These are phyloP conservation scores for Lodderomyces pseudojiufengensis DNA, from an alignment of 1,139 yeast genomes.

Conservation along the genomic window DNA sequence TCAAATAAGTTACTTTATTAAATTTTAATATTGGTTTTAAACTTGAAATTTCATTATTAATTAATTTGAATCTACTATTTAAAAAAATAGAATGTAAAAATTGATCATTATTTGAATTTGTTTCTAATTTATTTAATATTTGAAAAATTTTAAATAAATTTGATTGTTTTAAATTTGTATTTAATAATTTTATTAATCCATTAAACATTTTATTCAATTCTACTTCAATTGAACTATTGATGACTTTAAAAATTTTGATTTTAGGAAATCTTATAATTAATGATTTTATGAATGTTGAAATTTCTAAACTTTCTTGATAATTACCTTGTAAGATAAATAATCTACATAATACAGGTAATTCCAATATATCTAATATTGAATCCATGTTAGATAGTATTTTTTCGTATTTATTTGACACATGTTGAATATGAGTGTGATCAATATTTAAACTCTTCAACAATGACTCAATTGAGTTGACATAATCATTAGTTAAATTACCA, in stretches of 20 bases:
- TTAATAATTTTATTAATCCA: conserved; percentile 41
- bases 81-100: conserved; percentile 36
- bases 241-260: conserved; percentile 76
- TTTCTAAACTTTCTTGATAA: conserved; percentile 84
- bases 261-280: conserved; percentile 66
- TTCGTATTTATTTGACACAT: no score
- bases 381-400: conserved; percentile 64
- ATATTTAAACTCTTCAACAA: conserved; percentile 21
- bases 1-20: conserved; percentile 68
- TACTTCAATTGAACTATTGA: no score
- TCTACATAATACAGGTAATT: conserved; percentile 75
- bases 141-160: conserved; percentile 43
- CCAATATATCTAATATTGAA: conserved; percentile 71
- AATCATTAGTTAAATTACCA: conserved; percentile 20
- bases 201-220: no score
- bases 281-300: conserved; percentile 67
- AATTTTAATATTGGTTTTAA: no score
- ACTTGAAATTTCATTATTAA: conserved; percentile 54
- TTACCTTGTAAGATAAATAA: conserved; percentile 86
- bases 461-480: conserved; percentile 20
- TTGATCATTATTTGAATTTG: conserved; percentile 9
- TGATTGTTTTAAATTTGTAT: conserved; percentile 74
- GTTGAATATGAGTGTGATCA: no score
- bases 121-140: conserved; percentile 57
- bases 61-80: conserved; percentile 59